Evolutionary conservation across 2,329 filamentous ascomycete species (phyloP).

Genomic region (Aspergillus felis): DNA sequence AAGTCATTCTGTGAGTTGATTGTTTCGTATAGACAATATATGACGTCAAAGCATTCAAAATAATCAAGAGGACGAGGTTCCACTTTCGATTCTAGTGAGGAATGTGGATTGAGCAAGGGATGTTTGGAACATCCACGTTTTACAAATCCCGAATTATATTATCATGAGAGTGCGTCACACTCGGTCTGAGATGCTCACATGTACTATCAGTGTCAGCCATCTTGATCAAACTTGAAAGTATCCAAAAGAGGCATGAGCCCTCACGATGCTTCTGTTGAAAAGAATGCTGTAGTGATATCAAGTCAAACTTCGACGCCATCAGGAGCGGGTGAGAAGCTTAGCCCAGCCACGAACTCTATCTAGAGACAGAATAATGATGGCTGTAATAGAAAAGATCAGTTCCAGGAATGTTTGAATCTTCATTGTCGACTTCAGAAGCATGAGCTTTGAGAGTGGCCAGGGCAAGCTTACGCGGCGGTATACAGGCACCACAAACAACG

Average conservation of each 20-base stretch:
- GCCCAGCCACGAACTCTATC: not conserved
- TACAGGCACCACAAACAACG: not conserved
- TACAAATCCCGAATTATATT: not conserved
- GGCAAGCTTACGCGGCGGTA: not conserved
- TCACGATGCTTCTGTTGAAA: not conserved
- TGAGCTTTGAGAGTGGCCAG: not conserved
- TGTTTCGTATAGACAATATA: not conserved
- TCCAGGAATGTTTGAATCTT: not conserved
- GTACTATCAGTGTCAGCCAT: not conserved
- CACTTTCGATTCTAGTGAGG: not conserved
- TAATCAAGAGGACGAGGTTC: not conserved
- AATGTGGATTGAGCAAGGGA: not conserved
- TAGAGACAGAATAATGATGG: not conserved
- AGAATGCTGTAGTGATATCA: not conserved
- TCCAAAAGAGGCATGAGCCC: not conserved
- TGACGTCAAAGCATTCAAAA: not conserved
- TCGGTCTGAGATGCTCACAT: not conserved
- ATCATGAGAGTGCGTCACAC: not conserved
- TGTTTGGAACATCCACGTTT: not conserved
- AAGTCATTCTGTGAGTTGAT: not conserved
- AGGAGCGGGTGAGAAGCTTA: not conserved
- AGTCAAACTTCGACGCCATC: not conserved
- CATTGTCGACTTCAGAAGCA: not conserved
- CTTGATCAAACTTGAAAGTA: not conserved
- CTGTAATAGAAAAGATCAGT: not conserved